These are phyloP conservation scores for Syzygium malaccense DNA, from an alignment of 441 rosid genomes.

Conservation along the genomic window DNA sequence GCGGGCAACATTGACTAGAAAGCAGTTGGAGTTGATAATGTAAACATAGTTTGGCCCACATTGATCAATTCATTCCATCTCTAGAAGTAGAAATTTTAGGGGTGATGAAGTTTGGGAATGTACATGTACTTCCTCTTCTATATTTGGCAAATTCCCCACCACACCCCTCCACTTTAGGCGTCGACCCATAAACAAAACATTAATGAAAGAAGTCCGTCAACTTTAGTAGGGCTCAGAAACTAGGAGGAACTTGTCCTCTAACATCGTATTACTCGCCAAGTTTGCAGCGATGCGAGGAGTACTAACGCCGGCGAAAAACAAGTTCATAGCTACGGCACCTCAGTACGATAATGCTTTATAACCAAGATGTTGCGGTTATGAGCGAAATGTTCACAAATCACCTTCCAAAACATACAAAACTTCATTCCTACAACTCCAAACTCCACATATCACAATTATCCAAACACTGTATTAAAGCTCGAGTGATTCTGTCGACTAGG, in stretches of 20 bases:
- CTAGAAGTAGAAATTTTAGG: not conserved
- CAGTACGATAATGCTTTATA: not conserved
- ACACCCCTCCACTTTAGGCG: not conserved
- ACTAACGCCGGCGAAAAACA: not conserved
- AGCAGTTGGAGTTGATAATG: not conserved
- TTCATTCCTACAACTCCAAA: not conserved
- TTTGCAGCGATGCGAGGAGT: not conserved
- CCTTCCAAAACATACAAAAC: not conserved
- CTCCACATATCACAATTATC: no score
- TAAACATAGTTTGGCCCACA: not conserved
- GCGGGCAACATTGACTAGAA: not conserved
- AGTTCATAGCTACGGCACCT: not conserved
- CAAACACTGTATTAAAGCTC: not conserved
- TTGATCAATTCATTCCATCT: not conserved
- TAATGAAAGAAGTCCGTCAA: not conserved
- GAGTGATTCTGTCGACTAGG: not conserved
- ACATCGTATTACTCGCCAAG: not conserved
- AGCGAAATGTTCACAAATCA: not conserved
- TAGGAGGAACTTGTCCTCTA: not conserved
- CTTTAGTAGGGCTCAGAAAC: not conserved
- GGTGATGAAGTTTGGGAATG: not conserved
- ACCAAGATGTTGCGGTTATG: not conserved
- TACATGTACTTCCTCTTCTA: not conserved
- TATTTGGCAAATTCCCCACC: not conserved
- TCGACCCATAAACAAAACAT: not conserved